These are phyloP conservation scores for Coemansia sp. DNA, from an alignment of 192 early-diverging fungal species.

Conservation along the genomic window DNA sequence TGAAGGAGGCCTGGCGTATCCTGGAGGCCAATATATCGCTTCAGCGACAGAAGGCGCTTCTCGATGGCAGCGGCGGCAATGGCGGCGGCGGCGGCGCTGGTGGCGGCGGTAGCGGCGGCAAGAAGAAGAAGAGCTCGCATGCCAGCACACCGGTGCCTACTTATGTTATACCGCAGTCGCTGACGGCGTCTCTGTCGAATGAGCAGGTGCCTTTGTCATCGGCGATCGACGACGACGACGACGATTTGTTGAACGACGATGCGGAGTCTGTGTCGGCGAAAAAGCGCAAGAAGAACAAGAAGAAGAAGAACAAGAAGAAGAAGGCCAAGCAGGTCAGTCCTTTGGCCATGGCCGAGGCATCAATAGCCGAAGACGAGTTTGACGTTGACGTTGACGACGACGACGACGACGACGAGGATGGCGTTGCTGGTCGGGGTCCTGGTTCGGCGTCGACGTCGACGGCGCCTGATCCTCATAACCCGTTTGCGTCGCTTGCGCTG, in stretches of 20 bases:
- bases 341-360: not conserved
- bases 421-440: conserved; percentile 12
- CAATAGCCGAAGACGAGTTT: not conserved
- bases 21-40: conserved; percentile 58
- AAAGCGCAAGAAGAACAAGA: conserved; percentile 50
- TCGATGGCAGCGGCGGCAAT: conserved; percentile 11
- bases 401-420: conserved; percentile 12
- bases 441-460: conserved; percentile 1
- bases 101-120: conserved; percentile 10
- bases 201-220: not conserved
- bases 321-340: conserved; percentile 9
- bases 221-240: conserved; percentile 14
- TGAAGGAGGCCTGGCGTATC: conserved; percentile 71
- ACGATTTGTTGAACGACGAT: conserved; percentile 24
- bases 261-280: conserved; percentile 20
- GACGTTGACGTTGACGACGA: conserved; percentile 19
- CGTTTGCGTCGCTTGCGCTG: conserved; percentile 39
- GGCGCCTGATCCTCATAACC: conserved; percentile 30
- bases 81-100: conserved; percentile 10
- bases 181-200: too few species aligned
- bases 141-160: too few species aligned
- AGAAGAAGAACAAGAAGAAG: conserved; percentile 49
- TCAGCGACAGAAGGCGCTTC: conserved; percentile 48
- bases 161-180: too few species aligned
- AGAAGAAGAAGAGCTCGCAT: conserved; percentile 35